These are phyloP conservation scores for Sanghuangporus weigelae DNA, from an alignment of 1,284 basidiomycete species.

Conservation along the genomic window DNA sequence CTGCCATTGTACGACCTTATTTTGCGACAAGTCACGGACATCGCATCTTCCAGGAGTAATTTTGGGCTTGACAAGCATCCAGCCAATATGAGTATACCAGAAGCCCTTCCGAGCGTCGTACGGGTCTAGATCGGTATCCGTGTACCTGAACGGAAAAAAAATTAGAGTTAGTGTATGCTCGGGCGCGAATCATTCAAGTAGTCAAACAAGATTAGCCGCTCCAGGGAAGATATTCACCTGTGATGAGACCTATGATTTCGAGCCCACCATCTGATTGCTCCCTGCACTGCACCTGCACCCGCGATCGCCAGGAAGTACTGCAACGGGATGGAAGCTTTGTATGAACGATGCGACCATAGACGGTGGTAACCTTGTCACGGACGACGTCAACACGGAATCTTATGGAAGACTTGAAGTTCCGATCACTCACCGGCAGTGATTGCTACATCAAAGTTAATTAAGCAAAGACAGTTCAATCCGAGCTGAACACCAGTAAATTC, in stretches of 20 bases:
- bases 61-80: slow-evolving; percentile 83
- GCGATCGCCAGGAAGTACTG: slow-evolving; percentile 72
- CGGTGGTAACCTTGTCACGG: slow-evolving; percentile 72
- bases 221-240: slow-evolving; percentile 30
- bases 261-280: slow-evolving; percentile 92
- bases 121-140: slow-evolving; percentile 88
- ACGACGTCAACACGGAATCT: not conserved
- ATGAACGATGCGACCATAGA: slow-evolving; percentile 87
- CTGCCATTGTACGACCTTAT: slow-evolving; percentile 78
- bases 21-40: slow-evolving; percentile 72
- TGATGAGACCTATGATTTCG: slow-evolving; percentile 87
- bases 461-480: slow-evolving; percentile 10
- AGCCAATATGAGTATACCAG: slow-evolving; percentile 83
- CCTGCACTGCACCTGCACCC: slow-evolving; percentile 85
- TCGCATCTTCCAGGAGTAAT: slow-evolving; percentile 76
- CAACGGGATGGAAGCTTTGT: slow-evolving; percentile 73
- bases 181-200: not conserved
- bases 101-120: slow-evolving; percentile 82
- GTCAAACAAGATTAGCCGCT: not conserved
- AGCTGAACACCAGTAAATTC: slow-evolving; percentile 12
- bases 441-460: slow-evolving; percentile 31
- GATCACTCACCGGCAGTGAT: slow-evolving; percentile 52
- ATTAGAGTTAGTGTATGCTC: not conserved
- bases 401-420: not conserved
- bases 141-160: slow-evolving; percentile 37